Evolutionary conservation across 2,329 filamentous ascomycete species (phyloP).

Genomic region (Alternaria alternata): DNA sequence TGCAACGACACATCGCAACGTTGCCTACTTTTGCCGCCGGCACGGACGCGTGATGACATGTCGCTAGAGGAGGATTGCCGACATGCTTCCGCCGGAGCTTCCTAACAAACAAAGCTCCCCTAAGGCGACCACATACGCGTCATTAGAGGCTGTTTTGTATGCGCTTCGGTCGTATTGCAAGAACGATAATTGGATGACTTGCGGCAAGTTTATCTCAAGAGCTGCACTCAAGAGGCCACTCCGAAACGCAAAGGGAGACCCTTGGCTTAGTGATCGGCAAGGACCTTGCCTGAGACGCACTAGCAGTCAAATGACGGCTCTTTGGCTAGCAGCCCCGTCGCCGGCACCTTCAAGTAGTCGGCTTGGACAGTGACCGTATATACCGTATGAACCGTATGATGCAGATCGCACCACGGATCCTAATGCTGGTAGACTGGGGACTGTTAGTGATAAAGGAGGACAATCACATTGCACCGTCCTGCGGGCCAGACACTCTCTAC

Average conservation of each 20-base stretch:
- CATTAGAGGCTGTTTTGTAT: background rate
- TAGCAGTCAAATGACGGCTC: constrained; percentile 1
- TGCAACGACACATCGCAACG: background rate
- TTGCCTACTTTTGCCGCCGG: background rate
- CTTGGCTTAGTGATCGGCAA: constrained; percentile 17
- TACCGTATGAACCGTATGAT: constrained; percentile 8
- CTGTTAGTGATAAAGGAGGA: background rate
- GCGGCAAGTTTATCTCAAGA: background rate
- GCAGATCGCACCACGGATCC: background rate
- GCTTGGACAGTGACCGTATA: constrained; percentile 7
- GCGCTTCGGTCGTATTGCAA: background rate
- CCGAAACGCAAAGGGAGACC: background rate
- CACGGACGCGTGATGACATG: background rate
- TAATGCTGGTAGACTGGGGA: background rate
- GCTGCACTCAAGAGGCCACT: background rate
- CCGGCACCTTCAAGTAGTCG: constrained; percentile 11
- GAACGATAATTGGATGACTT: background rate
- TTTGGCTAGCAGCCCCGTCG: constrained; percentile 16
- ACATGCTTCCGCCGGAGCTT: background rate
- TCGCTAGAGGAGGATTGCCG: background rate
- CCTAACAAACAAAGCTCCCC: background rate
- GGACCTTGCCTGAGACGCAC: constrained; percentile 10
- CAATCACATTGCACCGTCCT: background rate
- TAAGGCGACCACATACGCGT: constrained; percentile 2
- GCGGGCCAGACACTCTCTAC: background rate